Conservation (phyloP, 352 stramenopile genomes). For the Pythium brassicae region DNA sequence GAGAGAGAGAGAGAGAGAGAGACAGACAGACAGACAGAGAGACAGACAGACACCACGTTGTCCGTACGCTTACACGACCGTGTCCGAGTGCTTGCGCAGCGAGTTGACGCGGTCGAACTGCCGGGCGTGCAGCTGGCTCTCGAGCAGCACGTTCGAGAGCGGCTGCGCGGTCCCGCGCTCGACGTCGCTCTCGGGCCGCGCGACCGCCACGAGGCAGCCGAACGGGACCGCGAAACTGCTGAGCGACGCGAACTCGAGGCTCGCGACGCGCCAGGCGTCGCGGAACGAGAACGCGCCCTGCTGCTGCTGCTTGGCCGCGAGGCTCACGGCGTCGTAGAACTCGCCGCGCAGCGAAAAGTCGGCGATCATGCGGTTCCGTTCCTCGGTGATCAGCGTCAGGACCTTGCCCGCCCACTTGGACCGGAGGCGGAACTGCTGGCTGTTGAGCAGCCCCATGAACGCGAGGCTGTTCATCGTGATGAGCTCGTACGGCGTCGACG, state of each 20-base stretch:
- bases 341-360: constrained; percentile 32
- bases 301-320: constrained; percentile 35
- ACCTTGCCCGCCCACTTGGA: constrained; percentile 44
- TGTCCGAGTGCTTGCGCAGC: constrained; percentile 33
- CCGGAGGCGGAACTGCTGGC: constrained; percentile 38
- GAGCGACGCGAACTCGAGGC: constrained; percentile 34
- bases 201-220: constrained; percentile 26
- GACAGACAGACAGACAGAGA: not conserved
- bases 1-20: not conserved
- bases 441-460: constrained; percentile 49
- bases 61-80: constrained; percentile 19
- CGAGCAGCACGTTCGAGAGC: constrained; percentile 29
- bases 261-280: constrained; percentile 32
- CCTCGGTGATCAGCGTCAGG: constrained; percentile 48
- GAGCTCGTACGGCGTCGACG: constrained; percentile 46
- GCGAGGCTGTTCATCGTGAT: constrained; percentile 43
- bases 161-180: constrained; percentile 1
- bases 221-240: constrained; percentile 37
- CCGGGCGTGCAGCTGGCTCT: constrained; percentile 28
- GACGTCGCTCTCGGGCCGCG: constrained; percentile 19
- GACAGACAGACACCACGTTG: not conserved
- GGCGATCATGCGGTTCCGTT: constrained; percentile 46
- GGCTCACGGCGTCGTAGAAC: constrained; percentile 35
- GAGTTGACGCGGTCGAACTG: constrained; percentile 32
- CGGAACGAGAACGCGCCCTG: constrained; percentile 21